These are phyloP conservation scores for Rhododendron ferrugineum DNA, from an alignment of 148 eudicot species.

Conservation along the genomic window DNA sequence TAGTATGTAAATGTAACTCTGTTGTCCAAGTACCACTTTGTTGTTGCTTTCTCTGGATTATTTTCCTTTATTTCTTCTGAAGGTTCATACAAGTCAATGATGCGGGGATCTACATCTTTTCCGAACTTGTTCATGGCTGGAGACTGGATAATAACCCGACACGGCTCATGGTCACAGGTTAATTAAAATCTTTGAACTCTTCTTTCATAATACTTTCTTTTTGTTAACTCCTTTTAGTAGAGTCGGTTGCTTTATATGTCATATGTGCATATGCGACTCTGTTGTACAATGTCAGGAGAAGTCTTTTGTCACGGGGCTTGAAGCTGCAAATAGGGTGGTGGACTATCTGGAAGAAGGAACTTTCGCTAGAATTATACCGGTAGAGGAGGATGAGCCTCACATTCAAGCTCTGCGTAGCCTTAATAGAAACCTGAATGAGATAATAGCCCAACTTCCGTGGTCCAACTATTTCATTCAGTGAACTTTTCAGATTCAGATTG, in stretches of 20 bases:
- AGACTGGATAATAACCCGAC: conserved; percentile 68
- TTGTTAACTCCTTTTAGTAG: not conserved
- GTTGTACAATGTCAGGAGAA: conserved; percentile 40
- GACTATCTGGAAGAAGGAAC: conserved; percentile 56
- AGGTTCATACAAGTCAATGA: conserved; percentile 71
- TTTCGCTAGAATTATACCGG: conserved; percentile 56
- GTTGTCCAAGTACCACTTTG: not conserved
- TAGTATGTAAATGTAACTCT: not conserved
- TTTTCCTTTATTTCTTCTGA: not conserved
- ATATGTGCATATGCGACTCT: not conserved
- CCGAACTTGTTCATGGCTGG: conserved; percentile 78
- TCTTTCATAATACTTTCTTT: not conserved
- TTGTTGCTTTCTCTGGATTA: not conserved
- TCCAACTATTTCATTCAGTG: conserved; percentile 50
- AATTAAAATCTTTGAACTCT: not conserved
- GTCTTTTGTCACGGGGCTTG: conserved; percentile 66
- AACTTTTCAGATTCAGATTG: conserved; percentile 1
- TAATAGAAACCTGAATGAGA: conserved; percentile 45
- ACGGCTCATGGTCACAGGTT: conserved; percentile 84
- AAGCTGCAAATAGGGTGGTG: conserved; percentile 72
- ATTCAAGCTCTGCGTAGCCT: conserved; percentile 53
- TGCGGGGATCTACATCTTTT: conserved; percentile 70
- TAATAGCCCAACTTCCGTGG: conserved; percentile 58
- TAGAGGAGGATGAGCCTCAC: conserved; percentile 63
- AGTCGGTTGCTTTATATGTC: not conserved